A percentile compares a stretch with the other conserved stretches of the same genome.
phyloP scores from a whole-genome alignment of 352 stramenopile genomes.

The Phytophthora pinifolia region DNA sequence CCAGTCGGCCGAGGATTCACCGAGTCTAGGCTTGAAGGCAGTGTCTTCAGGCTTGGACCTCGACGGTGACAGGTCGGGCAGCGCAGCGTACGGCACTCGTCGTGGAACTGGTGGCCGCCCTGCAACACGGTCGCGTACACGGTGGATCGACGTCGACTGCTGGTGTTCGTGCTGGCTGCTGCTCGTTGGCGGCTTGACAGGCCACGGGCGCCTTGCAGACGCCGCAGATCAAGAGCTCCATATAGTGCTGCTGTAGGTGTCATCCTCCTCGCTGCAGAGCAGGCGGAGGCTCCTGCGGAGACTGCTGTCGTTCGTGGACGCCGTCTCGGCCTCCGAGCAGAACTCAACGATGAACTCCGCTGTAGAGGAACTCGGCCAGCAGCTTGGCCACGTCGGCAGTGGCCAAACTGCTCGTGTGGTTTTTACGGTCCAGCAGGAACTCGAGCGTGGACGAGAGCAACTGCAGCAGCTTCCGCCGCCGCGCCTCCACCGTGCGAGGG shows the following conservation, averaged over 20 bases:
- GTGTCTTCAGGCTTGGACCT: constrained; percentile 27
- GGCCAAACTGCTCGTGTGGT: constrained; percentile 27
- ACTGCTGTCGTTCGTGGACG: constrained; percentile 5
- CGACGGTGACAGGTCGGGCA: constrained; percentile 35
- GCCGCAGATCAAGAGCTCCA: constrained; percentile 8
- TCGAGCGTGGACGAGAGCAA: constrained; percentile 21
- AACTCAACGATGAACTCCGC: constrained; percentile 24
- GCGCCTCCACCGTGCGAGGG: constrained; percentile 10
- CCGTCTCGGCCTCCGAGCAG: constrained; percentile 11
- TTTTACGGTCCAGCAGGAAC: constrained; percentile 33
- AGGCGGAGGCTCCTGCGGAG: constrained; percentile 2
- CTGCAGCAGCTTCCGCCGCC: constrained; percentile 20
- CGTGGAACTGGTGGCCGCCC: constrained; percentile 39
- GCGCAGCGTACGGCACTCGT: constrained; percentile 43
- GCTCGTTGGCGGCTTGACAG: constrained; percentile 5
- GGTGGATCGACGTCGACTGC: constrained; percentile 15
- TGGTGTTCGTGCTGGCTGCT: not conserved
- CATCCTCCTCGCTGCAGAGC: constrained; percentile 10
- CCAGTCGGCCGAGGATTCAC: too few species aligned
- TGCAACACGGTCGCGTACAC: constrained; percentile 30
- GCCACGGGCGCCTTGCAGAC: constrained; percentile 24
- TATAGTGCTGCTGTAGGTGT: not conserved
- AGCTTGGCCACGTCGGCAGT: constrained; percentile 25
- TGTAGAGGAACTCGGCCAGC: constrained; percentile 28
- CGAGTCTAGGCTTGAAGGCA: not conserved